Conservation (phyloP, 345 rosid species). For the Syzygium aromaticum region DNA sequence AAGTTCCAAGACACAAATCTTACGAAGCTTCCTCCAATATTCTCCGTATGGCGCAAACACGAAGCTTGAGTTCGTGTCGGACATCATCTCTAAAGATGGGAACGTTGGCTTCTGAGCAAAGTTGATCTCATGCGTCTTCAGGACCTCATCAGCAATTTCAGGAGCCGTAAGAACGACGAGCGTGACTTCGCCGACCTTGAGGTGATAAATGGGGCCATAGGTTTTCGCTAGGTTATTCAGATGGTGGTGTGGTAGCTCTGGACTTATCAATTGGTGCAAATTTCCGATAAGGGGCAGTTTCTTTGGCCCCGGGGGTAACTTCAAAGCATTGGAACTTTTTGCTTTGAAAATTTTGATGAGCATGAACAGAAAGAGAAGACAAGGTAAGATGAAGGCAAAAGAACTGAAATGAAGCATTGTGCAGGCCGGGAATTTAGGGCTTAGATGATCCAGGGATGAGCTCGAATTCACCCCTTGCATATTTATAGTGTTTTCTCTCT, state of each 20-base stretch:
- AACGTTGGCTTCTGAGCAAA: background rate
- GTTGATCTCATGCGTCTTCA: background rate
- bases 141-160: background rate
- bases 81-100: background rate
- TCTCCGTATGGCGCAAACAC: background rate
- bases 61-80: background rate
- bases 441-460: background rate
- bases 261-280: background rate
- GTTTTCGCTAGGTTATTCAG: background rate
- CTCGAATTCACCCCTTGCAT: background rate
- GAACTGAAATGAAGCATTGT: background rate
- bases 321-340: background rate
- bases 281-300: background rate
- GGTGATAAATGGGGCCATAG: background rate
- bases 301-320: background rate
- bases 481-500: no score
- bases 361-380: background rate
- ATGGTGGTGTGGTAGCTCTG: background rate
- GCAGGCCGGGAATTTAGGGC: background rate
- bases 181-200: background rate
- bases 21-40: slow-evolving; percentile 1
- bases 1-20: background rate
- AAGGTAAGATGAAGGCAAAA: background rate
- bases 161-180: background rate
- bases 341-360: background rate